Evolutionary conservation across 768 basidiomycete species (phyloP), one percentile per base, ranked within the genome.

Genomic region (Tylopilus balloui): DNA sequence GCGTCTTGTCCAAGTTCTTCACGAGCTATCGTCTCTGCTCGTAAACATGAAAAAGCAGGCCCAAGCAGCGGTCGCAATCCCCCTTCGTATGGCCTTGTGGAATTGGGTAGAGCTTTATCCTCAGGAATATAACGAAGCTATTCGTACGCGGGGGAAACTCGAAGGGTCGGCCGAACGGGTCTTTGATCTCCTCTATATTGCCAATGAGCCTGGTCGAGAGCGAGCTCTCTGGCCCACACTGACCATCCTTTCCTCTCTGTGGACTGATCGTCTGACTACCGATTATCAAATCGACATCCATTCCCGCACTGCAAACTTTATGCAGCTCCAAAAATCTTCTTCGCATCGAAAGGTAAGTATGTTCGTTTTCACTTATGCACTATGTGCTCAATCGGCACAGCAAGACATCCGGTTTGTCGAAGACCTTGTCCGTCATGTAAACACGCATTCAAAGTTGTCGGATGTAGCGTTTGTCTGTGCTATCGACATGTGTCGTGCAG

Each of bases 81-180:
- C 86, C 23, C 74, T 95, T 29, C 80, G 90, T 19, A 74, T 78
- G 24, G 89, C 88, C 1, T 73, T 95, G 23, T 94, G 92, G 92
- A 91, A 86, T 54, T 95, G 91, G 91, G 83, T 94, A 27, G 83
- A 86, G 25, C 72, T 79, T 20, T 88, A 84, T 59, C 85, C 89
- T 0, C 69, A 73, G 6, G 89, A 96, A 62, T 95, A 83, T 64
- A 84, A 84, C 45, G 83, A 90, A 7, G 75, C 80, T 5, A 75
- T 92, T 31, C 73, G 77, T 10, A 71, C 74, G 3, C 75, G 83
- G 38, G 80, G 83, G 24, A 76, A 71, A 31, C 72, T 88, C 12
- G 93, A 95, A 50, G 89, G 87, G 36, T 81, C 83, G 0, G 85
- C 92, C 1, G 92, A 96, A 62, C 80, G 88, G 8, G 79, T 94